Conservation (phyloP, 257 asterid genomes). For the Primulina tabacum region DNA sequence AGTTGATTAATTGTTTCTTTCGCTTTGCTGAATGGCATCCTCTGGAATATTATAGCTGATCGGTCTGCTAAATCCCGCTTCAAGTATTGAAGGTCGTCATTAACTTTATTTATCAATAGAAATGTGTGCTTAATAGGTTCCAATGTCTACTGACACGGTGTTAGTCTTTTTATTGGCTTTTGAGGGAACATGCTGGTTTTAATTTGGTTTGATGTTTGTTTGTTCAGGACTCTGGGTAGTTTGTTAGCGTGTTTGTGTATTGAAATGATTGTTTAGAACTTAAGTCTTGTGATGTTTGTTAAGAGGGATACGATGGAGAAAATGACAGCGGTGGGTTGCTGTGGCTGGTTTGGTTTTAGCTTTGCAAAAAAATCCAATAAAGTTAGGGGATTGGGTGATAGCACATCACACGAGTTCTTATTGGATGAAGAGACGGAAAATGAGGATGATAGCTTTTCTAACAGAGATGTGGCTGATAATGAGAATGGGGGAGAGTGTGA, state of each 20-base stretch:
- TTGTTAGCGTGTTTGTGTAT: constrained; percentile 32
- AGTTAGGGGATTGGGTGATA: constrained; percentile 34
- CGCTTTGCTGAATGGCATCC: neutral
- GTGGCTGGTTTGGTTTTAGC: constrained; percentile 89
- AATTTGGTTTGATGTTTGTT: neutral
- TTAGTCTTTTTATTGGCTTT: neutral
- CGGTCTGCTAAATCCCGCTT: neutral
- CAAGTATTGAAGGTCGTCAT: neutral
- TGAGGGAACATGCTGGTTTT: neutral
- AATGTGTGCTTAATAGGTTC: neutral
- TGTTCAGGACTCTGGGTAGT: constrained; percentile 53
- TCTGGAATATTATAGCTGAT: neutral
- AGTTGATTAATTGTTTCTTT: neutral
- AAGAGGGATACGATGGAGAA: constrained; percentile 43
- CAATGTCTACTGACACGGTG: neutral
- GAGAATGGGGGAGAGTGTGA: constrained; percentile 65
- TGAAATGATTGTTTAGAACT: constrained; percentile 21
- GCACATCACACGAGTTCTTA: constrained; percentile 56
- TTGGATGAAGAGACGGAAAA: constrained; percentile 65
- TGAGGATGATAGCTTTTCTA: constrained; percentile 46
- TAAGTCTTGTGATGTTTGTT: constrained; percentile 31
- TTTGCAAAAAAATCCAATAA: constrained; percentile 56
- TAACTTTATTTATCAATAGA: neutral
- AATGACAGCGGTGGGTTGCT: constrained; percentile 75
- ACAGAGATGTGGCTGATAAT: constrained; percentile 59